Base-by-base conservation (phyloP, 768 basidiomycete species). In the Trametes coccinea region DNA sequence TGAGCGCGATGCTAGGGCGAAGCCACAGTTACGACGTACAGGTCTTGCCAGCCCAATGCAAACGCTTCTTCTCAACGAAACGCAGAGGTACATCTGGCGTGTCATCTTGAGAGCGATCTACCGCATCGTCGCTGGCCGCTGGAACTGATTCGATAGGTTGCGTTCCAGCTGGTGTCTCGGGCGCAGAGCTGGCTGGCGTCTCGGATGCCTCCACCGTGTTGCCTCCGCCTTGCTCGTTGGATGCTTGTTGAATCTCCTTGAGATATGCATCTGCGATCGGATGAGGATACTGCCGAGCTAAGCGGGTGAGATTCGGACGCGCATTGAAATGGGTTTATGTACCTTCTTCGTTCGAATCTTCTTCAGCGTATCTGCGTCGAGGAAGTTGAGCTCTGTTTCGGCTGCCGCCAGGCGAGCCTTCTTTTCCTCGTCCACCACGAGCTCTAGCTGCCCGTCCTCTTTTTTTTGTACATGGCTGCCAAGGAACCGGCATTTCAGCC, bases 401-500 rank as follows among this genome's bases (percentile, higher is more conserved):
- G 80, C 74, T 3, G 79, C 63, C 10, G 80, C 82, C 0, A 77
- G 67, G 33, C 67, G 75, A 17, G 80, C 82, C 69, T 83, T 82
- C 71, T 82, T 87, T 41, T 85, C 83, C 60, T 84, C 82, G 66
- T 93, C 85, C 5, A 75, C 75, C 0, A 80, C 61, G 0, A 89
- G 69, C 29, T 72, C 72, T 14, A 83, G 66, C 2, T 73, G 64
- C 2, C 83, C 85, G 13, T 77, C 74, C 14, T 79, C 79, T 34
- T 80, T 77, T 39, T 75, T 74, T 16, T 70, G 74, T 10, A 89
- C 75, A 73, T 99, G 96, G 3, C 84, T 87, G 11, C 89, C 88
- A 5, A 97, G 82, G 74, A 90, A 97, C 2, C 97, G 86, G 72
- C 97, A 99, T 73, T 94, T 93, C 73, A 91, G 87, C 10, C 95